Evolutionary conservation across 345 rosid genomes (phyloP).

Genomic region (Chamaenerion angustifolium): DNA sequence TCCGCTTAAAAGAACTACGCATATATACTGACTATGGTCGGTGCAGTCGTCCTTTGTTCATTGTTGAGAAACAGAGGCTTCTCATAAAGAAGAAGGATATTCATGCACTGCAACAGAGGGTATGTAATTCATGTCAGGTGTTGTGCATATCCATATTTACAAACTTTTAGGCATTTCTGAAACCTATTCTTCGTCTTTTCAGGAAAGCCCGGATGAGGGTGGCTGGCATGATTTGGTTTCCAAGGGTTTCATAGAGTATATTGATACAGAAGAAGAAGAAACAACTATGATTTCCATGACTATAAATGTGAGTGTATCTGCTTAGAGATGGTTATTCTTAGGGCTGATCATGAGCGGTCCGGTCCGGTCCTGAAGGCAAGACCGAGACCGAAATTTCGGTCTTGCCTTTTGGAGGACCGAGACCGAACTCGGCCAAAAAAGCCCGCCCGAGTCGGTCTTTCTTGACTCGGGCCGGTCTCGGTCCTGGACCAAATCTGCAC

Average conservation of each 20-base stretch:
- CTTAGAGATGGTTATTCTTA: no score
- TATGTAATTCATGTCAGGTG: constrained; percentile 11
- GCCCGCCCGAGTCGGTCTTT: no score
- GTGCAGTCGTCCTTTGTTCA: constrained; percentile 91
- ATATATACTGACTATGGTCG: constrained; percentile 98
- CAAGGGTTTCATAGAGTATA: constrained; percentile 78
- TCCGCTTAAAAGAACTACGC: constrained; percentile 74
- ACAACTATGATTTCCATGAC: constrained; percentile 99
- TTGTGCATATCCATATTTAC: no score
- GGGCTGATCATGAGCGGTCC: no score
- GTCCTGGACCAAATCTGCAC: no score
- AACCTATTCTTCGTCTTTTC: constrained; percentile 8
- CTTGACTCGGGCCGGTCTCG: no score
- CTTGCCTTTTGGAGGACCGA: no score
- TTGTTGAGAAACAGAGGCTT: constrained; percentile 88
- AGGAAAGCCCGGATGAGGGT: constrained; percentile 77
- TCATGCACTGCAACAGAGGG: constrained; percentile 79
- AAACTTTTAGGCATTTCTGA: no score
- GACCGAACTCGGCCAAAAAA: no score
- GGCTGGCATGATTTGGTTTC: constrained; percentile 95
- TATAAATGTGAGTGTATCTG: constrained; percentile 50
- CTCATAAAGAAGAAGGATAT: constrained; percentile 82
- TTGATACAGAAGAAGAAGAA: constrained; percentile 97
- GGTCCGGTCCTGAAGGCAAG: no score
- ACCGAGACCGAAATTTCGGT: no score